phyloP scores from a whole-genome alignment of 2,329 filamentous ascomycete species.

The Pestalotiopsis fici region DNA sequence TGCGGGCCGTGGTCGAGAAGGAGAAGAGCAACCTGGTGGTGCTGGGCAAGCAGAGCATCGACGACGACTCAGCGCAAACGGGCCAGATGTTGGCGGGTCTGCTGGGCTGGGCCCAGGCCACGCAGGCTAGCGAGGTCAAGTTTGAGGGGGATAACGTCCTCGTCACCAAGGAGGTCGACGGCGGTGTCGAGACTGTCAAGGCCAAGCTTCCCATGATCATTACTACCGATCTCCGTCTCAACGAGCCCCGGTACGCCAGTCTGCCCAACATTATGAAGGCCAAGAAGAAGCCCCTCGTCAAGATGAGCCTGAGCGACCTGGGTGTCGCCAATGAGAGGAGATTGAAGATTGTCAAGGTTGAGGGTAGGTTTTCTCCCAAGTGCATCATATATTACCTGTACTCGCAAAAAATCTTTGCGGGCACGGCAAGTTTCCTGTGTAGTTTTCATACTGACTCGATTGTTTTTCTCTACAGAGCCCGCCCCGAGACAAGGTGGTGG shows the following conservation, averaged over 20 bases:
- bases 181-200: conserved; percentile 86
- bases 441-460: neutral
- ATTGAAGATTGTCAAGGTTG: conserved; percentile 88
- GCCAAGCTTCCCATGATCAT: conserved; percentile 89
- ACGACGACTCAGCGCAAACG: conserved; percentile 93
- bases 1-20: conserved; percentile 76
- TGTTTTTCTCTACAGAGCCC: conserved; percentile 62
- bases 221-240: conserved; percentile 91
- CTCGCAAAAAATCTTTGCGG: neutral
- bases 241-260: conserved; percentile 92
- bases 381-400: conserved; percentile 2
- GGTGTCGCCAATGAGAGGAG: conserved; percentile 74
- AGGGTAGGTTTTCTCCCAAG: conserved; percentile 54
- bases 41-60: conserved; percentile 96
- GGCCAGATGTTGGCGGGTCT: conserved; percentile 97
- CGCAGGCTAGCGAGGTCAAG: conserved; percentile 83
- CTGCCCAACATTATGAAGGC: conserved; percentile 99
- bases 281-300: conserved; percentile 98
- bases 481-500: conserved; percentile 85
- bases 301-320: conserved; percentile 83
- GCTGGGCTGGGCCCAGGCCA: conserved; percentile 91
- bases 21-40: conserved; percentile 92
- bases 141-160: conserved; percentile 72
- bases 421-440: neutral
- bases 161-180: conserved; percentile 92